Evolutionary conservation across 2,329 filamentous ascomycete genomes (phyloP).

Genomic region (Malbranchea zuffiana): DNA sequence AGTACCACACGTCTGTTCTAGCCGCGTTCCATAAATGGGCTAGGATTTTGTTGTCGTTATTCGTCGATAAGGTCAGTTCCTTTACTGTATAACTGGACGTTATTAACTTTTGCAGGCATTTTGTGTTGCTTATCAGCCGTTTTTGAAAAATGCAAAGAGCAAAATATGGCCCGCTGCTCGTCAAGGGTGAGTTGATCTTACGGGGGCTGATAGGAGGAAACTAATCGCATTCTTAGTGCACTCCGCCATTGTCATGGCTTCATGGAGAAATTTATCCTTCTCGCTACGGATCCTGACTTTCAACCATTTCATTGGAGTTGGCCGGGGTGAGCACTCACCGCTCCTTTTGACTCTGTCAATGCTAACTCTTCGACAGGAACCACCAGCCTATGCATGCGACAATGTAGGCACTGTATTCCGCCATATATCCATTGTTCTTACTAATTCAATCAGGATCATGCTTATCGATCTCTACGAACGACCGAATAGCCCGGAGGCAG

Average conservation of each 20-base stretch:
- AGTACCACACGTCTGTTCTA: constrained; percentile 35
- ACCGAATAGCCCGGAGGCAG: constrained; percentile 35
- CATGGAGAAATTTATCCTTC: constrained; percentile 40
- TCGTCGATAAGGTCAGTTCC: constrained; percentile 33
- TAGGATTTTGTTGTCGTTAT: constrained; percentile 34
- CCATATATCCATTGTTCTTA: background rate
- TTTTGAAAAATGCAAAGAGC: constrained; percentile 39
- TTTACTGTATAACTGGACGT: background rate
- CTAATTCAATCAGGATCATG: constrained; percentile 30
- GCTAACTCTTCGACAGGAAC: constrained; percentile 21
- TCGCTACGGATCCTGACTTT: constrained; percentile 38
- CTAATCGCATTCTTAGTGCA: constrained; percentile 22
- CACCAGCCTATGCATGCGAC: constrained; percentile 37
- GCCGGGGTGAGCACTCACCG: constrained; percentile 27
- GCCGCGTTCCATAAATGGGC: constrained; percentile 40
- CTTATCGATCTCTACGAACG: constrained; percentile 40
- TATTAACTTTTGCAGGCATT: constrained; percentile 27
- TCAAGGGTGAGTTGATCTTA: constrained; percentile 27
- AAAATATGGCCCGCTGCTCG: constrained; percentile 38
- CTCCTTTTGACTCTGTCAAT: background rate
- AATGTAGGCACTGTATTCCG: constrained; percentile 21
- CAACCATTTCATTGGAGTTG: constrained; percentile 41
- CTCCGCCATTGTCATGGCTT: constrained; percentile 39
- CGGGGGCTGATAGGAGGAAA: constrained; percentile 10
- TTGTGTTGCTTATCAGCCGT: constrained; percentile 39